These are phyloP conservation scores for Triangularia verruculosa DNA, from an alignment of 2,329 filamentous ascomycete genomes.

Conservation along the genomic window DNA sequence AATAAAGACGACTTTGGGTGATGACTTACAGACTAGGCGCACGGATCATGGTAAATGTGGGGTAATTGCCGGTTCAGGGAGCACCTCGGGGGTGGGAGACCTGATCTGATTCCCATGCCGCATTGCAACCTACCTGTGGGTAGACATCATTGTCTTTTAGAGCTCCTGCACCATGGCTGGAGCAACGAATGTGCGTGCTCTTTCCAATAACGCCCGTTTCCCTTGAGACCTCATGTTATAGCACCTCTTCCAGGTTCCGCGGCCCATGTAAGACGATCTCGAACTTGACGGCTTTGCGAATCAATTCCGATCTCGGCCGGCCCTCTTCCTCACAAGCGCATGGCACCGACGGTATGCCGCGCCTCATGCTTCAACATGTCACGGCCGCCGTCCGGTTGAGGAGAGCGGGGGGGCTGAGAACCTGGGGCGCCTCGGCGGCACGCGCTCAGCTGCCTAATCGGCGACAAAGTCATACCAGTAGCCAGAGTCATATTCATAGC, in stretches of 20 bases:
- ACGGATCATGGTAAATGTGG: neutral
- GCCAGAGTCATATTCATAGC: constrained; percentile 23
- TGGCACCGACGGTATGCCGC: constrained; percentile 30
- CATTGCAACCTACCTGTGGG: neutral
- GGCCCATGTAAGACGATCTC: neutral
- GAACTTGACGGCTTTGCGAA: neutral
- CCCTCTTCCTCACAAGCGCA: constrained; percentile 18
- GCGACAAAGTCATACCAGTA: constrained; percentile 11
- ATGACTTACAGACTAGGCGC: neutral
- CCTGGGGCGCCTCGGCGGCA: constrained; percentile 10
- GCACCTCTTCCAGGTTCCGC: neutral
- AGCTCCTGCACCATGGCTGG: neutral
- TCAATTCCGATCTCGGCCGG: constrained; percentile 4
- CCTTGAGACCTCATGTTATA: neutral
- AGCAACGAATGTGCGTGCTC: neutral
- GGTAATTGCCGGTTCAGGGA: neutral
- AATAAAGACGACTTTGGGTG: neutral
- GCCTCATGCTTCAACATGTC: constrained; percentile 26
- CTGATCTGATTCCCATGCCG: neutral
- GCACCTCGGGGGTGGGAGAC: neutral
- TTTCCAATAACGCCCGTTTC: neutral
- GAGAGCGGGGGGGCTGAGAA: constrained; percentile 12
- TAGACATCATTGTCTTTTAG: neutral
- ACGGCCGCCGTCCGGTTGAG: constrained; percentile 27
- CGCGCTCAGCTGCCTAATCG: constrained; percentile 9